A percentile compares a stretch with the other conserved stretches of the same genome.
phyloP scores from a whole-genome alignment of 2,329 filamentous ascomycete genomes.

The Pseudonectria buxi region DNA sequence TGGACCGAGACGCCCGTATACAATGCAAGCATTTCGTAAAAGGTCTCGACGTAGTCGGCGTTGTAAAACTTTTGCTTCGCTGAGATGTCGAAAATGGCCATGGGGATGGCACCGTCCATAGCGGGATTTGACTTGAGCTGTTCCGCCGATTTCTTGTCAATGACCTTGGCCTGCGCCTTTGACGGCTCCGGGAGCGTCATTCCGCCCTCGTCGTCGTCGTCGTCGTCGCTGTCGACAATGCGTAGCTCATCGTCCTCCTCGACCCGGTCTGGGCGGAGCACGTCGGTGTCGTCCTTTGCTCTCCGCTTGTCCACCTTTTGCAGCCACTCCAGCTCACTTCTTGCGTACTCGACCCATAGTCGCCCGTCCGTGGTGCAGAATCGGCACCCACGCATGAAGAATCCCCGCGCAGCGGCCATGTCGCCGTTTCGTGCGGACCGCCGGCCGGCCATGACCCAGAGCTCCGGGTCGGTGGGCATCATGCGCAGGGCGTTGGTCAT shows the following conservation, averaged over 20 bases:
- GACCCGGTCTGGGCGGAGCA: conserved; percentile 39
- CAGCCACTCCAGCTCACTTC: conserved; percentile 88
- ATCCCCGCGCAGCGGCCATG: conserved; percentile 77
- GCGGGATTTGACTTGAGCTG: conserved; percentile 70
- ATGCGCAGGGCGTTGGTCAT: conserved; percentile 69
- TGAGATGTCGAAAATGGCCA: conserved; percentile 84
- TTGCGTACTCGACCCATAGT: conserved; percentile 85
- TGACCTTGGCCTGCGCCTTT: conserved; percentile 35
- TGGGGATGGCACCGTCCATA: conserved; percentile 85
- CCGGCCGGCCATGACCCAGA: conserved; percentile 83
- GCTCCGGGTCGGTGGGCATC: conserved; percentile 72
- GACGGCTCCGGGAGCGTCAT: conserved; percentile 40
- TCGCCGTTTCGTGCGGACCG: conserved; percentile 74
- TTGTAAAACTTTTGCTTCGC: conserved; percentile 69
- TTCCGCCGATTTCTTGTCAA: conserved; percentile 38
- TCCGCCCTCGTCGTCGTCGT: conserved; percentile 37
- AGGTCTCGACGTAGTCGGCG: conserved; percentile 59
- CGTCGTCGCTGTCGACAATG: conserved; percentile 38
- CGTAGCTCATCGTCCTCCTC: conserved; percentile 44
- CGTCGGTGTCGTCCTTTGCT: conserved; percentile 40
- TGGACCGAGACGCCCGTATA: conserved; percentile 64
- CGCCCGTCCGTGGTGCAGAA: conserved; percentile 72
- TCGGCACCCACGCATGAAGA: conserved; percentile 80
- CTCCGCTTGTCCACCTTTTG: conserved; percentile 69
- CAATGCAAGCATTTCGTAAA: conserved; percentile 71